Evolutionary conservation across 2,329 filamentous ascomycete species (phyloP).

Genomic region (Byssothecium circinans): DNA sequence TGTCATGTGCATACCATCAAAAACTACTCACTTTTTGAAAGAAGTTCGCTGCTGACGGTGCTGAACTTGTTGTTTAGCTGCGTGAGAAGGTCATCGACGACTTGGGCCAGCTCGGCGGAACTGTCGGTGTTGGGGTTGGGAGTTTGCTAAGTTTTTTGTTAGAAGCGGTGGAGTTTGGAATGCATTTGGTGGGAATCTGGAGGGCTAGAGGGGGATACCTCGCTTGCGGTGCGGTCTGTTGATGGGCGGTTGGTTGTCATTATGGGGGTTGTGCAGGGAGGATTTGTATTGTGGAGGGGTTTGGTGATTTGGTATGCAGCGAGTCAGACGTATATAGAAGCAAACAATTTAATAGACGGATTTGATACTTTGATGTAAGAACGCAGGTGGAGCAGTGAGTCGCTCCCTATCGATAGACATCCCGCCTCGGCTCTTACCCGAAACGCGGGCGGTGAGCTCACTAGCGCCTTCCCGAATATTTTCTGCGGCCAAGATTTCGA

Average conservation of each 20-base stretch:
- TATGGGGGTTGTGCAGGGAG: neutral
- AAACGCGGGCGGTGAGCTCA: slow-evolving; percentile 32
- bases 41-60: slow-evolving; percentile 80
- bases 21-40: slow-evolving; percentile 74
- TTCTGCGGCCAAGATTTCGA: slow-evolving; percentile 43
- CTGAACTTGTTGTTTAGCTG: slow-evolving; percentile 84
- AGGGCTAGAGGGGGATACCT: slow-evolving; percentile 3
- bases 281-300: neutral
- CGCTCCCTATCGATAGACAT: slow-evolving; percentile 4
- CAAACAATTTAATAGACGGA: too few relatives aligned
- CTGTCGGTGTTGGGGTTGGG: slow-evolving; percentile 27
- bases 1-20: neutral
- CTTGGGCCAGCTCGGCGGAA: slow-evolving; percentile 67
- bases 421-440: slow-evolving; percentile 27
- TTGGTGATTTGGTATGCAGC: too few relatives aligned
- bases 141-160: slow-evolving; percentile 8
- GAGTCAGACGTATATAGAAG: too few relatives aligned
- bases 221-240: slow-evolving; percentile 25
- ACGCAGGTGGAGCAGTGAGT: neutral
- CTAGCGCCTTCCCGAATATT: slow-evolving; percentile 28
- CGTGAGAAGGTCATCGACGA: slow-evolving; percentile 85
- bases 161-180: neutral
- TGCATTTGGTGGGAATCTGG: neutral
- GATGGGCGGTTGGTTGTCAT: slow-evolving; percentile 27
- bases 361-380: too few relatives aligned